Base-by-base conservation (phyloP, 2,329 filamentous ascomycete genomes). In the Paecilomyces sp. region DNA sequence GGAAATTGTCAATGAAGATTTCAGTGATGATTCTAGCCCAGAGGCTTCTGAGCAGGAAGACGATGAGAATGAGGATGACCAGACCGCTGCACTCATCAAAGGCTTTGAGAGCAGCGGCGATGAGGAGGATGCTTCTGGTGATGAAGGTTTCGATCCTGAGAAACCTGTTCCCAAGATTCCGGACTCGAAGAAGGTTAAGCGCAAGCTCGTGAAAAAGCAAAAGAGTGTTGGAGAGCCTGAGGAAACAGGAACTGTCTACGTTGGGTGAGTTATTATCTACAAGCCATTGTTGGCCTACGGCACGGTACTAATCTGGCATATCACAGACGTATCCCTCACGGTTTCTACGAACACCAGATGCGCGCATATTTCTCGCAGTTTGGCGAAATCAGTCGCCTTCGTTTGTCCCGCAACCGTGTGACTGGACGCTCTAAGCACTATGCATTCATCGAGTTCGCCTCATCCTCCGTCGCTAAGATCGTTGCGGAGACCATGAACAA, bases 321-420 rank as follows among this genome's bases (percentile, higher is more conserved):
- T 59, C 28, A 50, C 60, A 84, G 83, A 58, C 91, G 92, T 65
- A 88, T 96, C 61, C 92, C 92, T 47, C 91, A 94, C 77, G 90
- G 94, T 78, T 99, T 99, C 85, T 97, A 93, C 82, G 94, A 99
- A 79, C 85, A 92, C 70, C 89, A 97, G 78, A 95, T 99, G 89
- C 87, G 86, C 67, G 86, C 88, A 65, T 99, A 97, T 81, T 96
- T 97, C 72, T 85, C 87, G 58, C 94, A 99, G 76, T 99, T 99
- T 67, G 94, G 94, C 66, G 81, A 85, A 13, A 91, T 99, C 68
- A 85, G 81, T 57, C 86, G 81, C 59, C 82, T 97, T 60, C 88
- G 93, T 63, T 83, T 99, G 53, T 94, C 92, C 30, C 88, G 94
- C 68, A 97, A 96, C 82, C 91, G 90, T 77, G 89, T 89, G 75